Conservation (phyloP, 2,329 filamentous ascomycete species). For the Esteya vermicola region DNA sequence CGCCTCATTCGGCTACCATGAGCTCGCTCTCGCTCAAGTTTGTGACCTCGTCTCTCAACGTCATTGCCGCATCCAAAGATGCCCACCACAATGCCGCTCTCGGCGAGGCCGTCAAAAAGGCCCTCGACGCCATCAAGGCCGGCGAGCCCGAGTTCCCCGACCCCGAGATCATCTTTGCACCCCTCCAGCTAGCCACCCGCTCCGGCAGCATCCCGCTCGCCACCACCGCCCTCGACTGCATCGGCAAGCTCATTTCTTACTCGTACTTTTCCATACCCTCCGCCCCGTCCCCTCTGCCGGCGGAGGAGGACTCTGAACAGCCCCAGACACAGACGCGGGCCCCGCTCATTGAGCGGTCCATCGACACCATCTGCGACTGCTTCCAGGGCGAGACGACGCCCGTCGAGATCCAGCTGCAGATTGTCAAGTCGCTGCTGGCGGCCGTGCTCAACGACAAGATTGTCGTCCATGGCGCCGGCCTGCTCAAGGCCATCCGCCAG, state of each 20-base stretch:
- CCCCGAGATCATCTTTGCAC: slow-evolving; percentile 83
- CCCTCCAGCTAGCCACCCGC: slow-evolving; percentile 78
- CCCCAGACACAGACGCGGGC: slow-evolving; percentile 23
- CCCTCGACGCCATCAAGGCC: slow-evolving; percentile 74
- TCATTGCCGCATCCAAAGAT: slow-evolving; percentile 83
- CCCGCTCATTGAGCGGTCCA: slow-evolving; percentile 89
- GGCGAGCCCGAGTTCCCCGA: slow-evolving; percentile 70
- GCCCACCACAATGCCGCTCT: slow-evolving; percentile 76
- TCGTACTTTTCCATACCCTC: slow-evolving; percentile 77
- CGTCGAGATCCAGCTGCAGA: slow-evolving; percentile 87
- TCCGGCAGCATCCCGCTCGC: slow-evolving; percentile 73
- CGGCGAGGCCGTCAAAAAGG: slow-evolving; percentile 65
- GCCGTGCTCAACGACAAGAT: slow-evolving; percentile 98
- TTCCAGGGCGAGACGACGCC: slow-evolving; percentile 94
- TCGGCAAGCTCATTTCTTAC: slow-evolving; percentile 97
- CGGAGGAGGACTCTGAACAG: slow-evolving; percentile 13
- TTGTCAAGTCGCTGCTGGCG: slow-evolving; percentile 89
- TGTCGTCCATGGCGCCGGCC: slow-evolving; percentile 88
- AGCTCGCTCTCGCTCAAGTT: slow-evolving; percentile 95
- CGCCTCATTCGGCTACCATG: slow-evolving; percentile 42
- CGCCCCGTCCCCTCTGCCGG: slow-evolving; percentile 18
- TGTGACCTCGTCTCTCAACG: slow-evolving; percentile 83
- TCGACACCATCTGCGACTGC: slow-evolving; percentile 98
- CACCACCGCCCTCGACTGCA: slow-evolving; percentile 87
- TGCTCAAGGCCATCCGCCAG: slow-evolving; percentile 91